phyloP scores from a whole-genome alignment of 2,329 filamentous ascomycete species.

The Falciphora oryzae region DNA sequence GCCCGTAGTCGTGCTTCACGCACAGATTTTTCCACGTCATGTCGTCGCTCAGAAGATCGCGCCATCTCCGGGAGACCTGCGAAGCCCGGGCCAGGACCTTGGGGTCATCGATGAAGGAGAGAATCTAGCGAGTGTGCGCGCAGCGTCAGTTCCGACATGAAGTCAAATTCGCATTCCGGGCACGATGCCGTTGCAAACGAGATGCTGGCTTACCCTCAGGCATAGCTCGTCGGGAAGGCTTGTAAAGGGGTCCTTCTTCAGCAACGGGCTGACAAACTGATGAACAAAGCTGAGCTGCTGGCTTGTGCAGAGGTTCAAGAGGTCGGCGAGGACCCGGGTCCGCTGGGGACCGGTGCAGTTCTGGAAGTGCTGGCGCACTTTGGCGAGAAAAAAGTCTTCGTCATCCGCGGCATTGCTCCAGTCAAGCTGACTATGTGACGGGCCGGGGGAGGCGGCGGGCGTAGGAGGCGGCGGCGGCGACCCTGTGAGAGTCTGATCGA shows the following conservation, averaged over 20 bases:
- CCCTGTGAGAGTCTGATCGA: constrained; percentile 54
- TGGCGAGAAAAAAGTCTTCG: constrained; percentile 76
- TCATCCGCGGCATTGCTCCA: constrained; percentile 74
- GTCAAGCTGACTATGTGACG: constrained; percentile 56
- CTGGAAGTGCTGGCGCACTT: constrained; percentile 75
- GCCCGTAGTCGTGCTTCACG: constrained; percentile 85
- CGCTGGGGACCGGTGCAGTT: constrained; percentile 70
- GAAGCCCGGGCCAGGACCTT: constrained; percentile 89
- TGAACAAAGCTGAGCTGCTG: constrained; percentile 94
- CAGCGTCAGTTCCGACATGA: not conserved
- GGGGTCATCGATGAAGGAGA: constrained; percentile 96
- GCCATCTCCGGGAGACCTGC: constrained; percentile 93
- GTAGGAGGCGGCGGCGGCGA: constrained; percentile 61
- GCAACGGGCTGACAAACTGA: constrained; percentile 85
- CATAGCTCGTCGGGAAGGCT: constrained; percentile 90
- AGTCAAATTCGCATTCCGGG: constrained; percentile 6
- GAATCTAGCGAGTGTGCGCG: constrained; percentile 54
- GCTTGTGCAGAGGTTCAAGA: constrained; percentile 91
- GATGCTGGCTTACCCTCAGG: constrained; percentile 56
- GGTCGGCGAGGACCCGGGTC: constrained; percentile 75
- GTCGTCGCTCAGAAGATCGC: constrained; percentile 88
- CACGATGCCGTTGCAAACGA: not conserved
- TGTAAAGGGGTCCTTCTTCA: constrained; percentile 95
- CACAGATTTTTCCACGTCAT: constrained; percentile 98
- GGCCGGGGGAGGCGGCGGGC: constrained; percentile 59